Conservation (phyloP, 176 grass and related monocot genomes). For the Phoenix dactylifera region DNA sequence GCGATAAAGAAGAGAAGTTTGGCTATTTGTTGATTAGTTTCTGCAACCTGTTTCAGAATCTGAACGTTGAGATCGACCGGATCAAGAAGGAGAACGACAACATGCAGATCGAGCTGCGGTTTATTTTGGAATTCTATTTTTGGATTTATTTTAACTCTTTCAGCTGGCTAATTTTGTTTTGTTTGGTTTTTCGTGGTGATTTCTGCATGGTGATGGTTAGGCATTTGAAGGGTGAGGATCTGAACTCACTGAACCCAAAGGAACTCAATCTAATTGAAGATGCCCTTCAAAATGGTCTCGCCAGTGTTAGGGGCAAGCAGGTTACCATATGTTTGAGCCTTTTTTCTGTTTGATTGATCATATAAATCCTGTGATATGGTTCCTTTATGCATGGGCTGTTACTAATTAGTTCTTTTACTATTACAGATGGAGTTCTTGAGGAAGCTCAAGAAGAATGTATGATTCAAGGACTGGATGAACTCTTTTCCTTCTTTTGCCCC, state of each 20-base stretch:
- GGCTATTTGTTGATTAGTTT: background rate
- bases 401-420: constrained; percentile 16
- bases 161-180: too few relatives aligned
- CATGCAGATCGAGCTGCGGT: constrained; percentile 96
- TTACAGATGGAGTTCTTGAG: constrained; percentile 75
- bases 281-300: constrained; percentile 63
- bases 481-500: too few relatives aligned
- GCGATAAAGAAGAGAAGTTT: background rate
- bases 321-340: background rate
- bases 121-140: constrained; percentile 1
- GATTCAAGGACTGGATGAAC: background rate
- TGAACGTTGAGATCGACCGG: constrained; percentile 74
- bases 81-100: constrained; percentile 91
- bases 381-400: constrained; percentile 1
- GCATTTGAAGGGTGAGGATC: constrained; percentile 86
- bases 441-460: constrained; percentile 51
- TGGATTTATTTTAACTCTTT: too few relatives aligned
- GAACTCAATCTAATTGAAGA: constrained; percentile 84
- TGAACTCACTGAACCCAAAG: constrained; percentile 76
- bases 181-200: too few relatives aligned
- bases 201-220: constrained; percentile 21
- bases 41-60: constrained; percentile 36
- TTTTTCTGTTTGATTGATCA: too few relatives aligned
- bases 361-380: too few relatives aligned
- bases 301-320: constrained; percentile 40